Percentiles rank a stretch among this genome's conserved stretches.
Conservation (phyloP, 345 rosid species). For the Iberis pinnata region DNA sequence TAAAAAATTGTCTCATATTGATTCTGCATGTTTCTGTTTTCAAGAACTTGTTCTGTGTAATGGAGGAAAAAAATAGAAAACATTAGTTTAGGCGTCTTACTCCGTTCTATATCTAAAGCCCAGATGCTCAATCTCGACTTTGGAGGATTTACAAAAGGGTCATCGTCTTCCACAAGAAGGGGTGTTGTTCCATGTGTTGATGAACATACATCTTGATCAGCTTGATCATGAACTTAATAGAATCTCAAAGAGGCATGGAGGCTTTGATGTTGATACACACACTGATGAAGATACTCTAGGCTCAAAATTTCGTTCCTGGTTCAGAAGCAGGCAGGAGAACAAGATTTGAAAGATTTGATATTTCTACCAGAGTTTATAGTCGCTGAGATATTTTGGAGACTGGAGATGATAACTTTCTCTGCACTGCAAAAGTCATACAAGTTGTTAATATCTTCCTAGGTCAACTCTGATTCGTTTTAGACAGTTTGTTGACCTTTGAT, state of each 20-base stretch:
- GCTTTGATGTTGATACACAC: constrained; percentile 35
- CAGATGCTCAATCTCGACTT: constrained; percentile 67
- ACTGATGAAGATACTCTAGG: constrained; percentile 27
- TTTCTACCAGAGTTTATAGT: constrained; percentile 45
- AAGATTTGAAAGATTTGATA: constrained; percentile 23
- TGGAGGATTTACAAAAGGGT: constrained; percentile 86
- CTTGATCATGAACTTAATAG: constrained; percentile 65
- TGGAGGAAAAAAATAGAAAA: constrained; percentile 66
- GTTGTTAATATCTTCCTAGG: no score
- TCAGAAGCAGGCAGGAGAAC: constrained; percentile 62
- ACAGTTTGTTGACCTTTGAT: background rate
- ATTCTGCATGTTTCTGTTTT: constrained; percentile 55
- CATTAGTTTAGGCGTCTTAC: constrained; percentile 36
- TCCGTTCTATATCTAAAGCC: constrained; percentile 61
- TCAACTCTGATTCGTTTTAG: no score
- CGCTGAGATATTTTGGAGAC: constrained; percentile 14
- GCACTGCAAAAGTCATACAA: no score
- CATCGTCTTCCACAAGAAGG: constrained; percentile 99
- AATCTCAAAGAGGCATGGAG: constrained; percentile 75
- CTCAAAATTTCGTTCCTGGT: constrained; percentile 73
- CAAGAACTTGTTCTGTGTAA: constrained; percentile 43
- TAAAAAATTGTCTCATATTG: constrained; percentile 48
- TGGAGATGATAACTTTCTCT: no score
- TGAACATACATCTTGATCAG: constrained; percentile 70
- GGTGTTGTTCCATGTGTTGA: constrained; percentile 60